Percentiles rank a stretch among this genome's conserved stretches.
phyloP scores from a whole-genome alignment of 495 filamentous ascomycete species.

The Astrothelium subdiscretum region DNA sequence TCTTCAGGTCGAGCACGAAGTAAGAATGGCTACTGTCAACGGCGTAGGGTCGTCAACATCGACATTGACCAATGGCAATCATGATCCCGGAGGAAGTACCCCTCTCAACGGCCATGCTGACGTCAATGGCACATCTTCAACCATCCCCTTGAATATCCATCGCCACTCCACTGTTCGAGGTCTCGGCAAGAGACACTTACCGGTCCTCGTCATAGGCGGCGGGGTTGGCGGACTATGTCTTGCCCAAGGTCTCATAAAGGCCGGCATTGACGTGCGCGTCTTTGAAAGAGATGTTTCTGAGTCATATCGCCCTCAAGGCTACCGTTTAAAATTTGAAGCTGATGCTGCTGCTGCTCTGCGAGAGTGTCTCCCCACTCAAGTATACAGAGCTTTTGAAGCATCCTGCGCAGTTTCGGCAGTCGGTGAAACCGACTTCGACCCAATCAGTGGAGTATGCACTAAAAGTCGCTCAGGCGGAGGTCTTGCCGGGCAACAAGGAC shows the following conservation, averaged over 20 bases:
- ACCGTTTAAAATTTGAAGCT: conserved; percentile 11
- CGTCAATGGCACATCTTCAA: not conserved
- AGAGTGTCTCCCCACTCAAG: not conserved
- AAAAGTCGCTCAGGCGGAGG: conserved; percentile 4
- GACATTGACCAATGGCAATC: not conserved
- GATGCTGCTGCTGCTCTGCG: not conserved
- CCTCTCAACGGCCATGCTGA: not conserved
- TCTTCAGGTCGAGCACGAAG: not conserved
- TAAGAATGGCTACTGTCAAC: not conserved
- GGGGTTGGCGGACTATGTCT: conserved; percentile 49
- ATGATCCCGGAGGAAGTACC: not conserved
- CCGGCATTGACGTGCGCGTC: conserved; percentile 13
- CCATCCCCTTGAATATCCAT: not conserved
- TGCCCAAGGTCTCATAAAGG: conserved; percentile 44
- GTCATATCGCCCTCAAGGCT: conserved; percentile 14
- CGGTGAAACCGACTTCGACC: conserved; percentile 16
- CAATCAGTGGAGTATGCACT: conserved; percentile 12
- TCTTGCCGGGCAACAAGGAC: conserved; percentile 5
- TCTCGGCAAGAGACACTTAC: not conserved
- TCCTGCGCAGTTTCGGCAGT: conserved; percentile 16
- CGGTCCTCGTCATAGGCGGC: conserved; percentile 45
- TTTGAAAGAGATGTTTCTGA: conserved; percentile 16
- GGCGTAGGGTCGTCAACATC: not conserved
- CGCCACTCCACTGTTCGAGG: conserved; percentile 6
- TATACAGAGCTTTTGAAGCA: conserved; percentile 8